A percentile compares a stretch with the other conserved stretches of the same genome.
Evolutionary conservation across 345 rosid species (phyloP).

Genomic region (Excoecaria cochinchinensis): DNA sequence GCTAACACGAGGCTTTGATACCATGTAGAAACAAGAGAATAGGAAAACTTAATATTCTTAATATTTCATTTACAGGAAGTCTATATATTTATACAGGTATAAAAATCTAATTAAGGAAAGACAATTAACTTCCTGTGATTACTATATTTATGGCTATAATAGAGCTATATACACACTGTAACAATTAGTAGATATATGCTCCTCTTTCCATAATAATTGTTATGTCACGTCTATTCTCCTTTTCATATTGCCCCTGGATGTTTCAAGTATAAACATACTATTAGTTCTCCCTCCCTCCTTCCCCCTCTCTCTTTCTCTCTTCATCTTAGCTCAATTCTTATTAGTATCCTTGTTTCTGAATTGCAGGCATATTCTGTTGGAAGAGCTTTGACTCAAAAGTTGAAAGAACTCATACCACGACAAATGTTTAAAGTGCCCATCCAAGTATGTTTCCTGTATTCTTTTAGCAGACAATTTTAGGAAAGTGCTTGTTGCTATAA

Average conservation of each 20-base stretch:
- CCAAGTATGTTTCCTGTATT: conserved; percentile 52
- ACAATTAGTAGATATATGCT: not conserved
- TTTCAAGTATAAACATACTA: too few relatives aligned
- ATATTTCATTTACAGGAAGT: too few relatives aligned
- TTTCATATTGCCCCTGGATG: not conserved
- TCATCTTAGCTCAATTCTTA: not conserved
- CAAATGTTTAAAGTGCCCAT: conserved; percentile 99
- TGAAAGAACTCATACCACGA: conserved; percentile 96
- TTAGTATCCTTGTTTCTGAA: not conserved
- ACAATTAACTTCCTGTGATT: too few relatives aligned
- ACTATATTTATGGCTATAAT: too few relatives aligned
- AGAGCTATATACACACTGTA: too few relatives aligned
- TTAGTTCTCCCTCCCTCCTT: too few relatives aligned
- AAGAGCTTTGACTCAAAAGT: conserved; percentile 91
- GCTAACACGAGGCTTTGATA: too few relatives aligned
- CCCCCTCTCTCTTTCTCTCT: too few relatives aligned
- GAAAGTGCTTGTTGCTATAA: not conserved
- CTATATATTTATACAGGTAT: too few relatives aligned
- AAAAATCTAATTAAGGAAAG: too few relatives aligned
- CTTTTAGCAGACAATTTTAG: not conserved
- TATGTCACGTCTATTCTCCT: not conserved
- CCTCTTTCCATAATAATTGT: not conserved
- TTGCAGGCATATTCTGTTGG: conserved; percentile 90
- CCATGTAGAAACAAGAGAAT: too few relatives aligned
- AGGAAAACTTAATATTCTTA: too few relatives aligned